Base-by-base conservation (phyloP, 2,329 filamentous ascomycete genomes). In the Juglanconis sp. region DNA sequence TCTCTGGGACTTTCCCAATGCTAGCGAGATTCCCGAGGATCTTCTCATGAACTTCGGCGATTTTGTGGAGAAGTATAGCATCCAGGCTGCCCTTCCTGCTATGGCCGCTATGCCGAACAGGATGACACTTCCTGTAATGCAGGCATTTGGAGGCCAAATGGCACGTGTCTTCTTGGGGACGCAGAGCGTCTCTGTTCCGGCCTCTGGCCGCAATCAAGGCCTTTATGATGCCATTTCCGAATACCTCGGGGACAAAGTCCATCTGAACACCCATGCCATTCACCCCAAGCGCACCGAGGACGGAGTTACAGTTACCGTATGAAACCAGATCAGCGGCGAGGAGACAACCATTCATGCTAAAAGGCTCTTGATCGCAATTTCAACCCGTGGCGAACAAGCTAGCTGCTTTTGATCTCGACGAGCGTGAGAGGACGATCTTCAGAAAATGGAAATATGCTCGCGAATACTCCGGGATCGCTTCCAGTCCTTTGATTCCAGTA, bases 41-140 rank as follows among this genome's bases (percentile, higher is more conserved):
- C 69, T 84, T 2, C 66, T 78, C 24, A 67, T 81, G 4, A 74
- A 79, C 2, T 83, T 79, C 59, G 74, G 76, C 17, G 72, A 80
- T 4, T 82, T 82, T 58, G 70, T 79, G 11, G 66, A 71, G 38
- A 82, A 83, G 67, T 76, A 82, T 67, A 67, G 71, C n/a, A 67
- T 84, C 5, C 67, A 73, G 24, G 75, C 72, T 34, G 69, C 76
- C 2, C 71, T 80, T 1, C 72, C 70, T n/a, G 69, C 72, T 7
- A 71, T 80, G 2, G 76, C 76, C 15, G 75, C 81, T 62, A 70
- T 80, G 42, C 68, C 78, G 5, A 70, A 72, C 3, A 64, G 72
- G 10, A 72, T 76, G n/a, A 77, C 77, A 0, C 58, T 83, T 6
- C 80, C 79, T 64, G 71, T 80, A 13, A 72, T 82, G 63, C 77